Evolutionary conservation across 139 green algal genomes (phyloP).

Genomic region (Volvox reticuliferus): DNA sequence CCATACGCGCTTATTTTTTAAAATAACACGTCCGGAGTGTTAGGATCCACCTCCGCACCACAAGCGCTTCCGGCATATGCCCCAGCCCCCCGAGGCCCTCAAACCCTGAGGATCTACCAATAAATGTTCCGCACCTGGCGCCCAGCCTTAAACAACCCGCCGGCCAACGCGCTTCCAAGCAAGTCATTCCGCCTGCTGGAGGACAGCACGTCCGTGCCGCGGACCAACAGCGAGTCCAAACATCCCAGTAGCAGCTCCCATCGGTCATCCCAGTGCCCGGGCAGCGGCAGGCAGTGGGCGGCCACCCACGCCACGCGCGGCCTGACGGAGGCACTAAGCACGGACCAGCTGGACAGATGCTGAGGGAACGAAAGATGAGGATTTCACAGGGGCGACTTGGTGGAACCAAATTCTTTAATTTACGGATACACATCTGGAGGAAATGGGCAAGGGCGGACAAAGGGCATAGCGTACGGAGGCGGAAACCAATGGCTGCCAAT

Average conservation of each 20-base stretch:
- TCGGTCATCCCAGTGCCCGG: slow-evolving; percentile 44
- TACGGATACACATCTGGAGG: no score
- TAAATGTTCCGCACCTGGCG: slow-evolving; percentile 30
- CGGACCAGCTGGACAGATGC: slow-evolving; percentile 66
- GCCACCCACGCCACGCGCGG: slow-evolving; percentile 74
- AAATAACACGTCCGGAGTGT: no score
- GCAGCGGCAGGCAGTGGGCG: slow-evolving; percentile 60
- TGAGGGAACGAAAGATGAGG: slow-evolving; percentile 38
- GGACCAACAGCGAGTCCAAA: slow-evolving; percentile 17
- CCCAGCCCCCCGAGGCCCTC: no score
- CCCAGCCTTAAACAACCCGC: slow-evolving; percentile 52
- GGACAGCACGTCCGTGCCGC: slow-evolving; percentile 19
- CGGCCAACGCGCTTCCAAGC: slow-evolving; percentile 47
- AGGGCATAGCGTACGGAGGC: no score
- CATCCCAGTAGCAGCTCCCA: slow-evolving; percentile 55
- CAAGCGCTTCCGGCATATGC: no score
- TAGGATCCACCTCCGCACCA: no score
- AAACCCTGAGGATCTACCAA: no score
- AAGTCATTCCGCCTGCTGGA: slow-evolving; percentile 27
- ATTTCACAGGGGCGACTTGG: background rate
- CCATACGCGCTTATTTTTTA: no score
- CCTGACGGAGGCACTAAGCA: slow-evolving; percentile 59
- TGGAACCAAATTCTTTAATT: no score
- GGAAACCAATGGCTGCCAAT: no score
- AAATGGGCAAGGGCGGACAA: no score